Evolutionary conservation across 176 grass and related monocot genomes (phyloP), one percentile per base, ranked within the genome.

Genomic region (Tuctoria greenei): DNA sequence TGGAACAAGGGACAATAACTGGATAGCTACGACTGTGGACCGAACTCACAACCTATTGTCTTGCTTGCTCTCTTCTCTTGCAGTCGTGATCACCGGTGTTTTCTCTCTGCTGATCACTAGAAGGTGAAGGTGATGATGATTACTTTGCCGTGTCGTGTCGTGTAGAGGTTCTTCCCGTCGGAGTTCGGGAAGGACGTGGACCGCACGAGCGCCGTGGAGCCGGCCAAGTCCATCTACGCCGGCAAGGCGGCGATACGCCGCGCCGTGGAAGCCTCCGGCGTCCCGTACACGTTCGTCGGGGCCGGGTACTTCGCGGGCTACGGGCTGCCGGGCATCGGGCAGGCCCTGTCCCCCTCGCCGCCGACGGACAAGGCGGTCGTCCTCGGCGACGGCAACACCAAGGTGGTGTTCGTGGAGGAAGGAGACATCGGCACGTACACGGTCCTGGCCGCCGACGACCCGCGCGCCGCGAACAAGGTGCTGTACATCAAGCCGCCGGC

Each of bases 101-200:
- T n/a, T n/a, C n/a, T n/a, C n/a, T n/a, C n/a, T n/a, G n/a, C n/a
- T n/a, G n/a, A n/a, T n/a, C n/a, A n/a, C n/a, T 20, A 20, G 17
- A 51, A 51, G 31, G 31, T 31, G 31, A 6, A 7, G 49, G 12
- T 45, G 43, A 45, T 27, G 23, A 59, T 10, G 55, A 4, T 26
- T 12, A 26, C 24, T 12, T n/a, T n/a, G n/a, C n/a, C n/a, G n/a
- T n/a, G n/a, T n/a, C n/a, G n/a, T 16, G 23, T 24, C 15, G 1
- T 4, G 21, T 67, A 85, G 86, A 77, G 90, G 70, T 89, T 92
- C 79, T 41, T 92, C 5, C 90, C 86, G 11, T 92, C 90, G 6
- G 86, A 92, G 59, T 92, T 92, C 51, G 86, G 90, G 0, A 36
- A 67, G 42, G 90, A 92, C 68, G 79, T 80, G n/a, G 90, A 86